A percentile compares a stretch with the other conserved stretches of the same genome.
Conservation (phyloP, 1,139 yeast species). For the Geotrichum cucujoidarum region DNA sequence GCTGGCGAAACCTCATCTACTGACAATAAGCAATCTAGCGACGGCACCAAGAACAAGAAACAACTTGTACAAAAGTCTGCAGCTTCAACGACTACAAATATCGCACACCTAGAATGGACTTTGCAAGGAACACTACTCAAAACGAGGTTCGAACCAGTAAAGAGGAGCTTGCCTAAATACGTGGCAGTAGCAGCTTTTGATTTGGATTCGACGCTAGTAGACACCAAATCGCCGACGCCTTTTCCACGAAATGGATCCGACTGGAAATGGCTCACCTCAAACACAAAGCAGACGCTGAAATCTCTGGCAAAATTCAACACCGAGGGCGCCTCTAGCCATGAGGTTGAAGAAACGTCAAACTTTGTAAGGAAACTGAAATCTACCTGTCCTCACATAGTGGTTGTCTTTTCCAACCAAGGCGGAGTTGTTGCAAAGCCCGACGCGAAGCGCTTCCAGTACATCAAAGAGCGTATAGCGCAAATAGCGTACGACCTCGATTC, state of each 20-base stretch:
- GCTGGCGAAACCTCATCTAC: neutral
- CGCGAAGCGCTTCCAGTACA: conserved; percentile 51
- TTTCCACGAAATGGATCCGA: conserved; percentile 57
- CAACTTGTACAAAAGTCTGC: neutral
- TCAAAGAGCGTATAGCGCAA: conserved; percentile 43
- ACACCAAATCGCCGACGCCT: conserved; percentile 52
- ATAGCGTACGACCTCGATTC: conserved; percentile 34
- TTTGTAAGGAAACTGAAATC: neutral
- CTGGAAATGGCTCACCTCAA: conserved; percentile 58
- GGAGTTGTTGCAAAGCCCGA: conserved; percentile 43
- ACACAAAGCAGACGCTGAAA: conserved; percentile 35
- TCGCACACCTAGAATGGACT: conserved; percentile 1
- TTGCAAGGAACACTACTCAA: conserved; percentile 7
- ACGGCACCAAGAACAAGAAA: neutral
- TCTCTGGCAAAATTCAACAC: no score
- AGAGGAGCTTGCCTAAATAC: neutral
- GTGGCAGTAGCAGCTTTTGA: conserved; percentile 62
- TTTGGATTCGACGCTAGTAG: conserved; percentile 65
- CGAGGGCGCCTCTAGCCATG: no score
- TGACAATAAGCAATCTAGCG: neutral
- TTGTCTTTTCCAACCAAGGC: conserved; percentile 87
- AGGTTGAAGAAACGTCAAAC: neutral
- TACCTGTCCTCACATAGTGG: conserved; percentile 40
- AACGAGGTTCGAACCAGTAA: neutral
- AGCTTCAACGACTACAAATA: neutral